These are phyloP conservation scores for Neofusicoccum ribis DNA, from an alignment of 2,329 filamentous ascomycete species.

Conservation along the genomic window DNA sequence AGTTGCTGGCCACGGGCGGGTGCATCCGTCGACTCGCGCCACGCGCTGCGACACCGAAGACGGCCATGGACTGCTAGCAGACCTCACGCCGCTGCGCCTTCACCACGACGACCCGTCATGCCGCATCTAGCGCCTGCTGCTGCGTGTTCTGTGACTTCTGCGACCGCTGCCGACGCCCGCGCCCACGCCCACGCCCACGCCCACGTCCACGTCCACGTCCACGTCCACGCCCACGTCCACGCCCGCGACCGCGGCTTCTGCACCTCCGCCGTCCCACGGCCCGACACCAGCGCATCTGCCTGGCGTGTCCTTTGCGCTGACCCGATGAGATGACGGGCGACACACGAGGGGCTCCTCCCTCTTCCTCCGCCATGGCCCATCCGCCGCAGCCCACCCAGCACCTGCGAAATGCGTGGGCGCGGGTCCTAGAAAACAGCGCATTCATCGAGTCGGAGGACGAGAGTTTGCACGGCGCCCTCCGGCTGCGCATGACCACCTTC, in stretches of 20 bases:
- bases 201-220: too few relatives aligned
- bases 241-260: background rate
- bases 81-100: background rate
- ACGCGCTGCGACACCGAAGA: background rate
- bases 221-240: background rate
- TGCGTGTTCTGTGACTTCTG: conserved; percentile 2
- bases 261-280: background rate
- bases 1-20: too few relatives aligned
- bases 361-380: conserved; percentile 8
- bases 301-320: background rate
- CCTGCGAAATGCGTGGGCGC: conserved; percentile 8
- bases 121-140: background rate
- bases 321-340: conserved; percentile 19
- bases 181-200: too few relatives aligned
- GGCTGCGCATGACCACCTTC: conserved; percentile 22
- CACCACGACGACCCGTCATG: background rate
- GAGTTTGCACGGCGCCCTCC: background rate
- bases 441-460: background rate
- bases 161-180: background rate
- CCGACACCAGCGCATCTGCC: background rate
- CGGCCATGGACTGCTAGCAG: background rate
- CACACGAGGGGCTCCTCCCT: conserved; percentile 13
- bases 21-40: background rate
- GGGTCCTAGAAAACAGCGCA: background rate
- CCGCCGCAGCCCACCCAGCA: conserved; percentile 1